Evolutionary conservation across 441 rosid species (phyloP), one percentile per base, ranked within the genome.

Genomic region (Mallotus japonicus): DNA sequence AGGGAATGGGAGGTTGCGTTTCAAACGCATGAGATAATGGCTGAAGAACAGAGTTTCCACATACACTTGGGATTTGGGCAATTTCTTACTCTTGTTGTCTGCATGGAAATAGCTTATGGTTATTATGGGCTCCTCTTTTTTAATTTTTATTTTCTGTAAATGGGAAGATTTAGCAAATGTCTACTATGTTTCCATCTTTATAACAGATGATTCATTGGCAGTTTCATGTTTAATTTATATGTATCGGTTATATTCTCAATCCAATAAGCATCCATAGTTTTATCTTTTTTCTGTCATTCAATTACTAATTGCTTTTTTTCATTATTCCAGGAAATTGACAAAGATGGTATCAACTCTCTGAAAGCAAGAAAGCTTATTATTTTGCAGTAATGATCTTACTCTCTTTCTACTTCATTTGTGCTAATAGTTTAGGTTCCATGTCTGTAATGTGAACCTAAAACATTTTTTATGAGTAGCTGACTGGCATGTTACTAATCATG

Each of bases 291-390:
- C 32, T 4, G 10, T 44, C 14, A 28, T 65, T 62, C 59, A 40
- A 54, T 60, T 62, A 15, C 11, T 57, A 4, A 20, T 58, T 12
- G 34, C 13, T 50, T 19, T 71, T 20, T 32, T 54, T 58, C 68
- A 7, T 74, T 62, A 55, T 80, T 78, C 3, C 84, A 90, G 96
- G 87, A 58, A 74, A 55, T 87, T 75, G 82, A 65, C 64, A 76
- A 83, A 74, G 92, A 83, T 47, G 85, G 81, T 42, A 72, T 86
- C 49, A 84, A 76, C 55, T 65, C 85, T 65, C 89, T 90, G 46
- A 90, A 87, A 84, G 82, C 87, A 73, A 89, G 96, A 78, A 90
- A 89, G 82, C 93, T 90, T 73, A 87, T 89, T 72, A 77, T 76
- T 77, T 65, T 81, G 54, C 90, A 86, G 96, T 90, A 80, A 81